Conservation (phyloP, 768 basidiomycete species). For the Boletus patriciae region DNA sequence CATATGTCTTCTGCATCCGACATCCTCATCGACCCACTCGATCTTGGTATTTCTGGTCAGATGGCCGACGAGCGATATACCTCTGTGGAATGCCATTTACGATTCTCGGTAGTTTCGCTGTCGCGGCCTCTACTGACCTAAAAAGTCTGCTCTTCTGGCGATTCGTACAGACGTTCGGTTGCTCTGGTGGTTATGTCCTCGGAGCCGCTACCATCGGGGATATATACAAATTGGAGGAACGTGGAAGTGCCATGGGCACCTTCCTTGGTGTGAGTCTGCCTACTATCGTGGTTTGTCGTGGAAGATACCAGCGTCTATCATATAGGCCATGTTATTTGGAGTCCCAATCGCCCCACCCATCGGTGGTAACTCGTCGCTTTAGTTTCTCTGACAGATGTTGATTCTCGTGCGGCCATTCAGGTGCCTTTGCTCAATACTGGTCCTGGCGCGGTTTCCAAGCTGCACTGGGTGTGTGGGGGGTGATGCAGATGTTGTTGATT, state of each 20-base stretch:
- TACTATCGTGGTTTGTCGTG: background rate
- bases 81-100: constrained; percentile 59
- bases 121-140: constrained; percentile 47
- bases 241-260: constrained; percentile 58
- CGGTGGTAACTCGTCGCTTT: constrained; percentile 42
- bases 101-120: constrained; percentile 58
- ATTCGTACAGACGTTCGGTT: constrained; percentile 64
- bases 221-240: constrained; percentile 63
- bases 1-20: background rate
- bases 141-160: constrained; percentile 56
- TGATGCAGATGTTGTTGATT: constrained; percentile 42
- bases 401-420: constrained; percentile 25
- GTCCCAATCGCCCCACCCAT: constrained; percentile 59
- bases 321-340: constrained; percentile 51
- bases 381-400: background rate
- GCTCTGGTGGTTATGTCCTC: constrained; percentile 54
- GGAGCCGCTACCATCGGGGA: constrained; percentile 65
- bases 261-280: constrained; percentile 48
- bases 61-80: constrained; percentile 65
- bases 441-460: constrained; percentile 68
- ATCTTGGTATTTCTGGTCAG: constrained; percentile 32
- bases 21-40: background rate
- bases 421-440: constrained; percentile 53
- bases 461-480: constrained; percentile 41
- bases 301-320: background rate